These are phyloP conservation scores for Penicillium manginii DNA, from an alignment of 495 filamentous ascomycete species.

Conservation along the genomic window DNA sequence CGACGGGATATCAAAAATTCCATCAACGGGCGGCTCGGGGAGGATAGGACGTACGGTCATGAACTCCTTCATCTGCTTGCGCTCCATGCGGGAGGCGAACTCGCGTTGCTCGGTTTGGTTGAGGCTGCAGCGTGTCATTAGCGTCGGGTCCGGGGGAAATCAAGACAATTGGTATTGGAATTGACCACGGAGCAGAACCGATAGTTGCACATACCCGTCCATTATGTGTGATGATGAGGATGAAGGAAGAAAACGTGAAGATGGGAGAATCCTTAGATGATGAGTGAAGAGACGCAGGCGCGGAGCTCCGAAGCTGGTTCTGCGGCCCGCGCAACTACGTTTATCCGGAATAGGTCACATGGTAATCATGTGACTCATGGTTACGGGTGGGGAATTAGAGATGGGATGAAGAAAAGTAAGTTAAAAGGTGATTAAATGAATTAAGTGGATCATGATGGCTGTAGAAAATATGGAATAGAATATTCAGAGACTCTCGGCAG, in stretches of 20 bases:
- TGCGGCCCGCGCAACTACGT: slow-evolving; percentile 28
- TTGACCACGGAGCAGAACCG: background rate
- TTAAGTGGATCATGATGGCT: no score
- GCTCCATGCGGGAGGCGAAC: slow-evolving; percentile 88
- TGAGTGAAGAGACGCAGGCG: slow-evolving; percentile 14
- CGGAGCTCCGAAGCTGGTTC: slow-evolving; percentile 45
- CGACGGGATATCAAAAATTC: background rate
- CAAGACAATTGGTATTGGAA: background rate
- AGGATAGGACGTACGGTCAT: slow-evolving; percentile 71
- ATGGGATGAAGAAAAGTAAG: no score
- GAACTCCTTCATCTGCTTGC: slow-evolving; percentile 97
- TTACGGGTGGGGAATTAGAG: no score
- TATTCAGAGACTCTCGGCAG: no score
- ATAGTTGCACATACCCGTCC: slow-evolving; percentile 44
- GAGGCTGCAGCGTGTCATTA: slow-evolving; percentile 50
- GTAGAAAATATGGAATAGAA: no score
- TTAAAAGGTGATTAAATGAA: no score
- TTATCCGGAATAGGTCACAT: slow-evolving; percentile 26
- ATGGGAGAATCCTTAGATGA: slow-evolving; percentile 11
- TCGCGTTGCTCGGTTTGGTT: slow-evolving; percentile 84
- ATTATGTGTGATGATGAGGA: slow-evolving; percentile 34
- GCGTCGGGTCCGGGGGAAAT: background rate
- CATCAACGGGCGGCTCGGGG: background rate
- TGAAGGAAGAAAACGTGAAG: background rate
- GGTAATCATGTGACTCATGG: background rate